A percentile compares a stretch with the other conserved stretches of the same genome.
Conservation (phyloP, 208 protist species). For the Endotrypanum monterogeii region DNA sequence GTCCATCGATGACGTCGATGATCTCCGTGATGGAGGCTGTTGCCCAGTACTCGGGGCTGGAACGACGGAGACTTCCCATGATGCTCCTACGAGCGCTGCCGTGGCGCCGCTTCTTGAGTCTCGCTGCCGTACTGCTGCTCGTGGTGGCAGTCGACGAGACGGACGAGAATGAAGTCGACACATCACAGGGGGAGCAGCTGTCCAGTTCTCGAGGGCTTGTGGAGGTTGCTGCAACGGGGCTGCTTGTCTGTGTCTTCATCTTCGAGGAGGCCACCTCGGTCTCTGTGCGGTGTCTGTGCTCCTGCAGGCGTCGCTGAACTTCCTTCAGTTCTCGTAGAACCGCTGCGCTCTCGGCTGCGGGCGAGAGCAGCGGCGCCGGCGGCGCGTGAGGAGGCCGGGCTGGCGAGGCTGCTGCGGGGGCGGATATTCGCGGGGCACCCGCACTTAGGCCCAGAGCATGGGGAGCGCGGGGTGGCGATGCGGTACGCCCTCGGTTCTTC, state of each 20-base stretch:
- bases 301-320: conserved; percentile 19
- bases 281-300: not conserved
- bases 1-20: conserved; percentile 20
- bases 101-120: not conserved
- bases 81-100: not conserved
- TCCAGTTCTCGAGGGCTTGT: not conserved
- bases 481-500: not conserved
- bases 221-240: not conserved
- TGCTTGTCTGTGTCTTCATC: not conserved
- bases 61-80: not conserved
- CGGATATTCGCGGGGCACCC: not conserved
- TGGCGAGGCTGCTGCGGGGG: not conserved
- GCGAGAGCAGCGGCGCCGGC: not conserved
- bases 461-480: not conserved
- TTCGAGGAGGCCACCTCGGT: not conserved
- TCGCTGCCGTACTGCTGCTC: not conserved
- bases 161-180: conserved; percentile 10
- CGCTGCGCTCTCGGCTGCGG: conserved; percentile 23
- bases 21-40: conserved; percentile 24
- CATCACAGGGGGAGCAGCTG: conserved; percentile 23
- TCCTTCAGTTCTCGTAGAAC: conserved; percentile 24
- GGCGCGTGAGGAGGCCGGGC: not conserved
- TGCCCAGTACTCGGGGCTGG: conserved; percentile 12
- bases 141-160: conserved; percentile 1
- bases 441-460: not conserved